Percentiles rank a stretch among this genome's conserved stretches.
These are phyloP conservation scores for Antrodiella citrinella DNA, from an alignment of 768 basidiomycete species.

Conservation along the genomic window DNA sequence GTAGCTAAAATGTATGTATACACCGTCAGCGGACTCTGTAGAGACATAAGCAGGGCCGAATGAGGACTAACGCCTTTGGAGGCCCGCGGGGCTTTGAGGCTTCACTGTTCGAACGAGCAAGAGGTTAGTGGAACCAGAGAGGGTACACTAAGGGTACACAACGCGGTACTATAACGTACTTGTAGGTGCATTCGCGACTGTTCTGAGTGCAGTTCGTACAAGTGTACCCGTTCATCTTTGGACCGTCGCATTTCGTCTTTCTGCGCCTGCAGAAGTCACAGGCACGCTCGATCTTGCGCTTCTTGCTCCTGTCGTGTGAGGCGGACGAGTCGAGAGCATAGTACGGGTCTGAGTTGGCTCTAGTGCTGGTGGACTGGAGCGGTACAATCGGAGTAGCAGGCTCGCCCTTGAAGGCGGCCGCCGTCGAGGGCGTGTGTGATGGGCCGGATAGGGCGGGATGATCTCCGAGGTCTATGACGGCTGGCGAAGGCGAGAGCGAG, in stretches of 20 bases:
- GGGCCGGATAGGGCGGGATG: slow-evolving; percentile 11
- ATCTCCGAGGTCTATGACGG: slow-evolving; percentile 16
- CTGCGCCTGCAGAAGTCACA: slow-evolving; percentile 27
- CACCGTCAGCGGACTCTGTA: not conserved
- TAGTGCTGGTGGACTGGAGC: not conserved
- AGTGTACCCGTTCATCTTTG: slow-evolving; percentile 24
- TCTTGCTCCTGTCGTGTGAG: slow-evolving; percentile 21
- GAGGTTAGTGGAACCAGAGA: not conserved
- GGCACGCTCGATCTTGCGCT: slow-evolving; percentile 26
- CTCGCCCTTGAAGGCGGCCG: not conserved
- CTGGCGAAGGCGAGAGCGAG: slow-evolving; percentile 8
- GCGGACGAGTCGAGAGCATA: slow-evolving; percentile 12
- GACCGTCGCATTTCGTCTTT: slow-evolving; percentile 27
- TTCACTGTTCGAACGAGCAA: slow-evolving; percentile 18
- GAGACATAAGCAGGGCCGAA: not conserved
- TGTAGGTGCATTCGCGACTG: slow-evolving; percentile 26
- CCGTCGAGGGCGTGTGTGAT: slow-evolving; percentile 10
- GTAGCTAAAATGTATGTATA: slow-evolving; percentile 20
- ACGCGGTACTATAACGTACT: too few relatives aligned
- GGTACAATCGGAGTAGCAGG: not conserved
- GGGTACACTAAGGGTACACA: slow-evolving; percentile 5
- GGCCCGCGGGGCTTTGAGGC: slow-evolving; percentile 30
- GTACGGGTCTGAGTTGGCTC: slow-evolving; percentile 11
- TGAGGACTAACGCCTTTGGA: slow-evolving; percentile 28
- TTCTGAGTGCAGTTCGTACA: slow-evolving; percentile 30